These are phyloP conservation scores for Botrytis pseudocinerea DNA, from an alignment of 2,329 filamentous ascomycete species.

Conservation along the genomic window DNA sequence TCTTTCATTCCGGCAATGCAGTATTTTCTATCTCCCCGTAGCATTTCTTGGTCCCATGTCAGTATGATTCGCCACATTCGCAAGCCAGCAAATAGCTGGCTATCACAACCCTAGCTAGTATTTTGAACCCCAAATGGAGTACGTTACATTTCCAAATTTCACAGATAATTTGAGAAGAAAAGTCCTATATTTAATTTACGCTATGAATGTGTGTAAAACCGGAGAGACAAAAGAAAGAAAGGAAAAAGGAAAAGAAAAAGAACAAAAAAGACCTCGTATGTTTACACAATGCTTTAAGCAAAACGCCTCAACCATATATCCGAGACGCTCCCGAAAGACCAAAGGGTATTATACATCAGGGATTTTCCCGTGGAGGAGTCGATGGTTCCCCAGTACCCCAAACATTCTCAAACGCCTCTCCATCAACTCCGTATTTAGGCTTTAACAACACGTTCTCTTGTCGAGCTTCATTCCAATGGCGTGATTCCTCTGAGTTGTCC, in stretches of 20 bases:
- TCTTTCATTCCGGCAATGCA: background rate
- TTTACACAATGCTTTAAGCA: background rate
- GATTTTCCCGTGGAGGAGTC: slow-evolving; percentile 37
- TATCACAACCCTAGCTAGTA: background rate
- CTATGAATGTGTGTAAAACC: background rate
- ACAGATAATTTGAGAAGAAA: background rate
- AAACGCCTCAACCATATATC: background rate
- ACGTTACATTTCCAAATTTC: background rate
- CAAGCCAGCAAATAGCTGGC: background rate
- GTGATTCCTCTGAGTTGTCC: slow-evolving; percentile 46
- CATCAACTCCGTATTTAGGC: slow-evolving; percentile 41
- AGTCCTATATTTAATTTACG: background rate
- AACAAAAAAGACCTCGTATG: background rate
- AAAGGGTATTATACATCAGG: slow-evolving; percentile 33
- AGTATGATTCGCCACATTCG: background rate
- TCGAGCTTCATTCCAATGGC: slow-evolving; percentile 45
- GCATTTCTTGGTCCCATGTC: background rate
- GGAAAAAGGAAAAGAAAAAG: background rate
- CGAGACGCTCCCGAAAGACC: background rate
- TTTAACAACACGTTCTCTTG: slow-evolving; percentile 35
- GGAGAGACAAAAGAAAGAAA: background rate
- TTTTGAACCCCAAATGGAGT: background rate
- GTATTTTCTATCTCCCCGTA: background rate
- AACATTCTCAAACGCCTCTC: slow-evolving; percentile 42
- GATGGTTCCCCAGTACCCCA: slow-evolving; percentile 38